Conservation (phyloP, 495 filamentous ascomycete species). For the Viridothelium virens region DNA sequence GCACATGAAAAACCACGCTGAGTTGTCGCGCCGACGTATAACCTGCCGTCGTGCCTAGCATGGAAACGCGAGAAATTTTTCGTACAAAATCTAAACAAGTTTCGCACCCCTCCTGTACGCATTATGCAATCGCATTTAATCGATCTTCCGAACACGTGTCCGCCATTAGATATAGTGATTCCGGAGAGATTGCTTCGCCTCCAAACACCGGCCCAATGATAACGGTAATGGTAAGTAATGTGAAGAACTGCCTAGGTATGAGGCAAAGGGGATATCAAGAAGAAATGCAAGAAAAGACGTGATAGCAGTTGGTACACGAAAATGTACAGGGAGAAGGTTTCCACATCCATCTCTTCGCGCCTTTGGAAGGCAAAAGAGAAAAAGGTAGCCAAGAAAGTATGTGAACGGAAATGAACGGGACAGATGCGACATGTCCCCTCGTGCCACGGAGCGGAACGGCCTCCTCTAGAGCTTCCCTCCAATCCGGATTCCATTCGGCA, state of each 20-base stretch:
- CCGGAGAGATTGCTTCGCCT: not conserved
- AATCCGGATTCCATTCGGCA: not conserved
- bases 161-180: not conserved
- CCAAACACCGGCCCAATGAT: conserved; percentile 7
- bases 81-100: not conserved
- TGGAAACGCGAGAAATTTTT: not conserved
- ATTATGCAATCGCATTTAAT: not conserved
- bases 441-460: too few relatives aligned
- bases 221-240: not conserved
- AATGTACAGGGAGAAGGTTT: not conserved
- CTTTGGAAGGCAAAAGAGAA: not conserved
- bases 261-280: not conserved
- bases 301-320: not conserved
- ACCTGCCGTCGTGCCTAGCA: conserved; percentile 6
- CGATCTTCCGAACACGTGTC: not conserved
- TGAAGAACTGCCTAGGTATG: not conserved
- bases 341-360: not conserved
- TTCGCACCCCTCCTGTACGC: not conserved
- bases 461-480: not conserved
- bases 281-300: not conserved
- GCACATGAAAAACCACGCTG: not conserved
- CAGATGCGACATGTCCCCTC: not conserved
- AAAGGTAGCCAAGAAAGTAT: not conserved
- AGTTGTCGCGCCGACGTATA: conserved; percentile 2
- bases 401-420: not conserved